Conservation (phyloP, 1,284 basidiomycete genomes). For the Chalciporus sp. region DNA sequence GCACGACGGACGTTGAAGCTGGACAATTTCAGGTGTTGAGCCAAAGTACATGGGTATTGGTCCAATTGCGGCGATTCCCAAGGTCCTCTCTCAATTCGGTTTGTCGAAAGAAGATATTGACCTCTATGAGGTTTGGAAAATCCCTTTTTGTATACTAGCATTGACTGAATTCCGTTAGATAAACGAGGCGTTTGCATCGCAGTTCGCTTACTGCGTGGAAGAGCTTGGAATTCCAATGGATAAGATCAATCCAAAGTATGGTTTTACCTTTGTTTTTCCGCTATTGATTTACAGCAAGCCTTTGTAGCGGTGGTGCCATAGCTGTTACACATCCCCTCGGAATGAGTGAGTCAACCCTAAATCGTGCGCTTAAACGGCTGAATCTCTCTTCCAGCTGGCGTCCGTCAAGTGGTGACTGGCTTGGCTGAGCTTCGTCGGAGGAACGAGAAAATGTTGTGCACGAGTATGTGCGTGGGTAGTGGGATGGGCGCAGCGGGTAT, state of each 20-base stretch:
- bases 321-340: conserved; percentile 81
- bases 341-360: conserved; percentile 61
- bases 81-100: conserved; percentile 72
- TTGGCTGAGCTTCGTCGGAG: conserved; percentile 75
- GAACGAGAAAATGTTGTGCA: conserved; percentile 68
- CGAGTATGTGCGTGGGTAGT: conserved; percentile 89
- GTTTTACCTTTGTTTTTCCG: conserved; percentile 7
- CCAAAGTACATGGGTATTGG: conserved; percentile 87
- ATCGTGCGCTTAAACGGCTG: not conserved
- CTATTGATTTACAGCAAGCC: not conserved
- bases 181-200: conserved; percentile 83
- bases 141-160: conserved; percentile 28
- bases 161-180: conserved; percentile 47
- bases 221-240: conserved; percentile 78
- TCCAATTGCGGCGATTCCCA: conserved; percentile 85
- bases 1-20: not conserved
- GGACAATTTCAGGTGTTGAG: conserved; percentile 63
- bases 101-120: conserved; percentile 85
- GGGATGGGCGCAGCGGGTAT: conserved; percentile 88
- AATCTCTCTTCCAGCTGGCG: conserved; percentile 55
- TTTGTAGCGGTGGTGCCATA: conserved; percentile 79
- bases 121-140: conserved; percentile 73
- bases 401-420: conserved; percentile 85
- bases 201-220: conserved; percentile 81
- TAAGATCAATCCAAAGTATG: conserved; percentile 86